phyloP scores from a whole-genome alignment of 2,329 filamentous ascomycete species.

The Cordyceps javanica region DNA sequence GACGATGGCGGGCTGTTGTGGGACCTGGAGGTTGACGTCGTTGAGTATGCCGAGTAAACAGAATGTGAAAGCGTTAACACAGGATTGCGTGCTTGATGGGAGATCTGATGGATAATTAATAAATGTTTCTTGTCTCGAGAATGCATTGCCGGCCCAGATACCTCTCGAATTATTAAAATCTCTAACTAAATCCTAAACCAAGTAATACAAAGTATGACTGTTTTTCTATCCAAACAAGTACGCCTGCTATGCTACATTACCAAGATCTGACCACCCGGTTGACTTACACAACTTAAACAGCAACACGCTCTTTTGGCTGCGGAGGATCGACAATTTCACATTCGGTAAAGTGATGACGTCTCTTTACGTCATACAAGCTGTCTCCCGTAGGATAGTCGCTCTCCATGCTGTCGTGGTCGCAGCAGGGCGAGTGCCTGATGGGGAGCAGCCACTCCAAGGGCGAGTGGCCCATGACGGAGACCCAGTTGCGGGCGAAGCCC shows the following conservation, averaged over 20 bases:
- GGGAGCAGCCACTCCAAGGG: conserved; percentile 77
- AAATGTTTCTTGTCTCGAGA: too few species aligned
- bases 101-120: too few species aligned
- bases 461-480: conserved; percentile 69
- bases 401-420: conserved; percentile 56
- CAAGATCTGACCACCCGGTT: not conserved
- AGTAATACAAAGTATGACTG: too few species aligned
- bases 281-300: not conserved
- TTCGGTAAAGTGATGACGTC: conserved; percentile 29
- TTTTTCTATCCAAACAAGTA: not conserved
- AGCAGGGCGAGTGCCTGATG: conserved; percentile 66
- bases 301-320: not conserved
- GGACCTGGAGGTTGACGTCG: too few species aligned
- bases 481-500: conserved; percentile 64
- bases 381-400: conserved; percentile 65
- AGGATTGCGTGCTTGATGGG: not conserved
- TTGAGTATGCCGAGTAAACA: too few species aligned
- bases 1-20: too few species aligned
- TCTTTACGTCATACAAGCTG: conserved; percentile 50
- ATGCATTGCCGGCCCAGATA: too few species aligned
- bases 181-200: too few species aligned
- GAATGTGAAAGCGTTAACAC: too few species aligned
- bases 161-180: too few species aligned
- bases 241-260: not conserved
- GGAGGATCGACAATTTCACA: not conserved